Conservation (phyloP, 495 filamentous ascomycete genomes). For the Trichocladium antarcticum region DNA sequence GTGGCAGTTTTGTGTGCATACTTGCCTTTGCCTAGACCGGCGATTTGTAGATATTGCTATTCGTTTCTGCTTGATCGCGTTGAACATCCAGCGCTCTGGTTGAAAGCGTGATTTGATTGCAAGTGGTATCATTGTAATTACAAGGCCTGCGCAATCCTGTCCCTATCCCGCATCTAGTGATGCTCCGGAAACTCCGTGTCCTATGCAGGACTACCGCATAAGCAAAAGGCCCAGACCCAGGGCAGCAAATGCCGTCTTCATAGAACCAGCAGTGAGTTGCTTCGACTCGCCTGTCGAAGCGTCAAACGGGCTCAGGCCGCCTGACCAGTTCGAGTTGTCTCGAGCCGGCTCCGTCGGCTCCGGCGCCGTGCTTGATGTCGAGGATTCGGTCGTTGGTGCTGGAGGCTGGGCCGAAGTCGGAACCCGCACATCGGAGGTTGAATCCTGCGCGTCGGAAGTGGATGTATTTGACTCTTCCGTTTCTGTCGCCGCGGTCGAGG, state of each 20-base stretch:
- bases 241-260: background rate
- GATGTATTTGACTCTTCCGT: background rate
- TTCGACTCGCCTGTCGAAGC: background rate
- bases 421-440: conserved; percentile 3
- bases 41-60: background rate
- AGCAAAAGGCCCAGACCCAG: conserved; percentile 7
- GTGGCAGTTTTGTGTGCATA: background rate
- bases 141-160: background rate
- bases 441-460: conserved; percentile 4
- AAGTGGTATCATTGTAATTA: conserved; percentile 11
- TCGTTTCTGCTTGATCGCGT: too few relatives aligned
- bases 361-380: background rate
- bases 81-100: background rate
- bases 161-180: too few relatives aligned
- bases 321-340: background rate
- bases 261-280: background rate
- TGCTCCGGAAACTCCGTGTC: background rate
- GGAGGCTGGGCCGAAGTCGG: conserved; percentile 3
- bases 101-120: background rate
- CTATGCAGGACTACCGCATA: background rate
- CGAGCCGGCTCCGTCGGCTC: background rate
- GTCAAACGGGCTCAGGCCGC: conserved; percentile 27
- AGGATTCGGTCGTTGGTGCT: background rate
- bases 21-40: too few relatives aligned
- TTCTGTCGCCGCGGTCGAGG: conserved; percentile 4